Evolutionary conservation across 371 early-diverging fungal genomes (phyloP), one percentile per base, ranked within the genome.

Genomic region (Rhizopus microsporus): DNA sequence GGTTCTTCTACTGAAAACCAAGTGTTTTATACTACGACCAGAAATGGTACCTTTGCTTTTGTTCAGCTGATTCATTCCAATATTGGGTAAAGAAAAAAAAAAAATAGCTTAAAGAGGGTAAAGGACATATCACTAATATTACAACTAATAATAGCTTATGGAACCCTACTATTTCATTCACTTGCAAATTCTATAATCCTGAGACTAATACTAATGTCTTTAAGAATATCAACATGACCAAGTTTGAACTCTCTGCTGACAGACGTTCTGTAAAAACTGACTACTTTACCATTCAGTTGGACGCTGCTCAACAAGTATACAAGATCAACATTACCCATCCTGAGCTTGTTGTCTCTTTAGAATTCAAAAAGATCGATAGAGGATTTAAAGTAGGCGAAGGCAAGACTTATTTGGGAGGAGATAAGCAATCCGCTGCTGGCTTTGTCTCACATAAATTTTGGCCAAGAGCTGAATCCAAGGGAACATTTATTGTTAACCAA

Each of bases 1-100:
- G 88, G 90, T 52, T 85, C 86, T 17, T 88, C 92, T 10, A 94
- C 94, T 6, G 96, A 94, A 76, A 92, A 89, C 52, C 93, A 94
- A 70, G 91, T 93, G 7, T 87, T 93, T 62, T 94, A 96, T 70
- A 68, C 91, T 44, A 85, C 88, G 39, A 84, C 87, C 8, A 80
- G 90, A 49, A 72, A 82, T 16, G 94, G 94, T 8, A 78, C 81
- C 49, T 87, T 91, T 71, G 85, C 84, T 7, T 88, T 93, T 72
- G 80, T 89, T 34, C 92, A 95, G 70, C 67, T 93, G 67, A 93
- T 93, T 62, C 91, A 93, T 81, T 91, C 93, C 32, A 91, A 82
- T 71, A 74, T 90, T 76, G 87, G 91, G 86, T 87, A 85, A 73
- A 75, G 12, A 29, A 8, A 8, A 42, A 42, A 42, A 42, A 42